Conservation (phyloP, 1,284 basidiomycete genomes). For the Irpex lacteus region DNA sequence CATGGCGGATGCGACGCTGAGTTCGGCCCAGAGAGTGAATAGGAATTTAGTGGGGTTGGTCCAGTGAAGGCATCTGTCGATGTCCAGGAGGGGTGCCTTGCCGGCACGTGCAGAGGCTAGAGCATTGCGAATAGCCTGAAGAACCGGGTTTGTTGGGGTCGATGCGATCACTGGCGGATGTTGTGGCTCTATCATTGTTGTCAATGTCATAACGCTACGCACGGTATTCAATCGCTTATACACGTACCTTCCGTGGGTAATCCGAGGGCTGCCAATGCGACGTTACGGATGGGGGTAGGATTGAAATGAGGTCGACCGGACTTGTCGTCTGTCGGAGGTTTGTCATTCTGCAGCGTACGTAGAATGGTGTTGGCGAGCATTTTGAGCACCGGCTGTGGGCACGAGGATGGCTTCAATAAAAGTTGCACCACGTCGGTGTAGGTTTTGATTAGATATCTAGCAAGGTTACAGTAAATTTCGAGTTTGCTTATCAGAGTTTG, state of each 20-base stretch:
- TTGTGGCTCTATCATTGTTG: neutral
- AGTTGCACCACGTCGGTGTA: conserved; percentile 66
- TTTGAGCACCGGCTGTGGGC: conserved; percentile 61
- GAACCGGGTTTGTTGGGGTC: neutral
- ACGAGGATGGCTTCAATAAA: conserved; percentile 58
- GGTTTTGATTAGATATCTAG: conserved; percentile 31
- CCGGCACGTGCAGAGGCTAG: conserved; percentile 52
- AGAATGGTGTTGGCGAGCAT: conserved; percentile 61
- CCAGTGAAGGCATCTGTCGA: conserved; percentile 58
- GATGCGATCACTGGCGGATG: neutral
- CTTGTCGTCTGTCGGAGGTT: conserved; percentile 14
- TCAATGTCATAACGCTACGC: neutral
- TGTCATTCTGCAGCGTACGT: conserved; percentile 41
- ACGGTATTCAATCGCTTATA: neutral
- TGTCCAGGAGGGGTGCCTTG: conserved; percentile 60
- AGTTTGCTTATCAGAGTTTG: neutral
- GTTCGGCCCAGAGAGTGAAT: conserved; percentile 59
- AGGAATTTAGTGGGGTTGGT: conserved; percentile 59
- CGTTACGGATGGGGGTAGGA: conserved; percentile 38
- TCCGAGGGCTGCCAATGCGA: conserved; percentile 43
- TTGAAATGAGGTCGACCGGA: conserved; percentile 32
- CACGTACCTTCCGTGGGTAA: conserved; percentile 37
- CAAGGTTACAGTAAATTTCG: neutral
- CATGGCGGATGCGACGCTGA: conserved; percentile 45
- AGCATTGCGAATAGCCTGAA: conserved; percentile 48